Percentiles rank a stretch among this genome's conserved stretches.
Conservation (phyloP, 306 rosid genomes). For the Vicia villosa region DNA sequence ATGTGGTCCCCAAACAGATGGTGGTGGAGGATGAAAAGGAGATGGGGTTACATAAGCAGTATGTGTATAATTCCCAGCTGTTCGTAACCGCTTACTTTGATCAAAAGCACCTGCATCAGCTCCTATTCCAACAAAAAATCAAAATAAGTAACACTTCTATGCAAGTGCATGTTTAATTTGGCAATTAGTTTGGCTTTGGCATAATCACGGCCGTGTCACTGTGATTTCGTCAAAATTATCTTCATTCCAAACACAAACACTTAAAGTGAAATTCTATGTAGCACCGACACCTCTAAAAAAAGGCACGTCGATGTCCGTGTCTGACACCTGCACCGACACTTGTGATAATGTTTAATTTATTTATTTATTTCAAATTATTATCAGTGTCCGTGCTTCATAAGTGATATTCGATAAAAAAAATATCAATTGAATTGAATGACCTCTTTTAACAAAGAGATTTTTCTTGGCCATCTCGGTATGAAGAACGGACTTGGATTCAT, state of each 20-base stretch:
- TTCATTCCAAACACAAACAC: background rate
- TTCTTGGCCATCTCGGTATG: constrained; percentile 99
- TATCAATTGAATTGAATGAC: constrained; percentile 13
- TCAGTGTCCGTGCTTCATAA: too few relatives aligned
- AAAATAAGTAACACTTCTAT: constrained; percentile 31
- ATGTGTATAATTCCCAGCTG: constrained; percentile 84
- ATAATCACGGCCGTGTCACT: background rate
- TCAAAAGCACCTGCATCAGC: constrained; percentile 76
- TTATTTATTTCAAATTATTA: too few relatives aligned
- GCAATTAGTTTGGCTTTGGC: too few relatives aligned
- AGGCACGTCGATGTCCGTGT: too few relatives aligned
- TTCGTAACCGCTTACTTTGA: constrained; percentile 83
- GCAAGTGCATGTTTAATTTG: too few relatives aligned
- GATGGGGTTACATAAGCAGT: constrained; percentile 78
- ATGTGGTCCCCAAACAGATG: constrained; percentile 90
- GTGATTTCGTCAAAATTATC: background rate
- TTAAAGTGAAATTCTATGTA: too few relatives aligned
- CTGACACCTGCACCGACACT: too few relatives aligned
- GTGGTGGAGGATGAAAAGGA: constrained; percentile 86
- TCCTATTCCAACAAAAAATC: constrained; percentile 59
- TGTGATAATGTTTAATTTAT: too few relatives aligned
- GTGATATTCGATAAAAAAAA: too few relatives aligned
- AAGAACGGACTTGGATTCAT: constrained; percentile 79
- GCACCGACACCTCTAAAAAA: too few relatives aligned
- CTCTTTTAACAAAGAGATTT: constrained; percentile 87